phyloP scores from a whole-genome alignment of 179 eudicot species.

The Actinidia arguta region DNA sequence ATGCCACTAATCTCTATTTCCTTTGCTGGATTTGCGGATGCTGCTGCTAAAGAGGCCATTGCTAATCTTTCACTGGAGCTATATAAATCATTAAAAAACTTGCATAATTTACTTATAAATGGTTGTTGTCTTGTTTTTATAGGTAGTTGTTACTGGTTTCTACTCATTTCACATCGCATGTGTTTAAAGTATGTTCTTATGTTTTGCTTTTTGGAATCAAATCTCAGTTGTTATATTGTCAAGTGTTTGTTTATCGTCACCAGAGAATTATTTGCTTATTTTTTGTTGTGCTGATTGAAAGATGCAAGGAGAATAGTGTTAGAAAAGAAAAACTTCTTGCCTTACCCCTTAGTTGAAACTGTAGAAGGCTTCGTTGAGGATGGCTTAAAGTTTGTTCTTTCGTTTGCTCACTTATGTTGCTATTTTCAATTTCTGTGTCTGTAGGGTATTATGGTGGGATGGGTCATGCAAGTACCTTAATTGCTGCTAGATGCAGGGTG shows the following conservation, averaged over 20 bases:
- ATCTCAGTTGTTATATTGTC: background rate
- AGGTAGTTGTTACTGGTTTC: background rate
- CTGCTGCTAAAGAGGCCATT: conserved; percentile 73
- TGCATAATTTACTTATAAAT: conserved; percentile 43
- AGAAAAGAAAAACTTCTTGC: background rate
- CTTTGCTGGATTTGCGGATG: conserved; percentile 57
- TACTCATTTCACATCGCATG: background rate
- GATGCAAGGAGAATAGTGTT: background rate
- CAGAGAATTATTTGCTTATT: too few species aligned
- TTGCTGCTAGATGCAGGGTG: too few species aligned
- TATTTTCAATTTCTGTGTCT: too few species aligned
- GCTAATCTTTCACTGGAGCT: conserved; percentile 73
- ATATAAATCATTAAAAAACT: conserved; percentile 51
- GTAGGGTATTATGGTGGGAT: too few species aligned
- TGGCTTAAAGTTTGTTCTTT: background rate
- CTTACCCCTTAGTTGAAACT: background rate
- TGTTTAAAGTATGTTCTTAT: background rate
- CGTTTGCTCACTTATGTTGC: too few species aligned
- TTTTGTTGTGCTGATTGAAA: background rate
- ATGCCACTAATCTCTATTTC: conserved; percentile 76
- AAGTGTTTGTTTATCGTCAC: too few species aligned
- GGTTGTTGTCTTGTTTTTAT: conserved; percentile 41
- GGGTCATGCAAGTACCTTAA: too few species aligned
- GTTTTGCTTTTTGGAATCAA: background rate
- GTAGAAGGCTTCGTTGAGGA: background rate